Evolutionary conservation across 2,329 filamentous ascomycete genomes (phyloP), one percentile per base, ranked within the genome.

Genomic region (Aspergillus sp.): DNA sequence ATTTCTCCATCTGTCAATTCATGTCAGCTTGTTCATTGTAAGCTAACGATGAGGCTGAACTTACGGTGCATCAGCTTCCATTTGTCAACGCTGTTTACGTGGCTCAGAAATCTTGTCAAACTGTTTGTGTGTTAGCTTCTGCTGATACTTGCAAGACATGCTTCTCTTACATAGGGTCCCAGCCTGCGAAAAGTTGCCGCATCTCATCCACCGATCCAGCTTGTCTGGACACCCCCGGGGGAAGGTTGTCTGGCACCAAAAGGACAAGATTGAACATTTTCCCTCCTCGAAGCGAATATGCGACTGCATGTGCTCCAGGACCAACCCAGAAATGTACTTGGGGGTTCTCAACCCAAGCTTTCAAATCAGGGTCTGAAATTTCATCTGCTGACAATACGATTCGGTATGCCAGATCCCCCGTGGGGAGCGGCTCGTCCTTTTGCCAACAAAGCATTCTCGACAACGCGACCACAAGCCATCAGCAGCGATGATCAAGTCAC

Each of bases 181-280:
- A 88, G 0, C 69, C 72, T 5, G 67, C 62, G 54, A 87, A 86
- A 2, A 82, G 57, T 4, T 65, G 65, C 39, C 67, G 71, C 79
- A 86, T 82, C 62, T 86, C 81, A 9, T 79, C 75, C 0, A 81
- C 52, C 6, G 75, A 76, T 1, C 78, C 82, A 1, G 69, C 52
- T 41, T 73, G 66, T 29, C 74, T 73, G 8, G 73, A 70, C 1
- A 82, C 75, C 1, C 72, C 72, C 2, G 68, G 61, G 0, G 80
- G 79, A 0, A 85, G 59, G 50, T 83, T 74, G 55, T 87, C 83
- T 0, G 84, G 83, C 7, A 79, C 75, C 1, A 86, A 64, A 2
- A 87, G 64, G 0, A 86, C 83, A 5, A 88, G 72, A 45, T 87
- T 87, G 50, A 79, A 83, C 69, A 82, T 74, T 0, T 67, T 65